These are phyloP conservation scores for Candida mesenterica DNA, from an alignment of 1,139 yeast species.

Conservation along the genomic window DNA sequence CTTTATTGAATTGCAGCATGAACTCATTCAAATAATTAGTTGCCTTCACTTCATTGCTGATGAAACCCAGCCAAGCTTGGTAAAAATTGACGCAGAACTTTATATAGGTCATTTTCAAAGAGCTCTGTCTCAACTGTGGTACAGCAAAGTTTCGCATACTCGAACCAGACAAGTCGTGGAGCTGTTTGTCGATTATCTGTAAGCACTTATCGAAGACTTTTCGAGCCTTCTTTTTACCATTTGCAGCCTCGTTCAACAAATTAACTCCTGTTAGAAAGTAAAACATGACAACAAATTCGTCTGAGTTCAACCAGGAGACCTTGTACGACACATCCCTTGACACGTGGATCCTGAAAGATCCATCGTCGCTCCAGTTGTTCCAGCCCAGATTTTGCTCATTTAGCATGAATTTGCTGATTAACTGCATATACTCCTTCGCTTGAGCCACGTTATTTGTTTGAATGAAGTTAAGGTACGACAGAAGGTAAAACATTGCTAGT, in stretches of 20 bases:
- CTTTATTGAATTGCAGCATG: slow-evolving; percentile 30
- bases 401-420: slow-evolving; percentile 26
- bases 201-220: slow-evolving; percentile 37
- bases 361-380: slow-evolving; percentile 27
- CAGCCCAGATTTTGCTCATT: slow-evolving; percentile 20
- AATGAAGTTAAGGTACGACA: slow-evolving; percentile 22
- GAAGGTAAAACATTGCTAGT: slow-evolving; percentile 26
- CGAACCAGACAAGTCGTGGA: slow-evolving; percentile 16
- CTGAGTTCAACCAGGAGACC: slow-evolving; percentile 39
- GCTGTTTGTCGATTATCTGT: slow-evolving; percentile 28
- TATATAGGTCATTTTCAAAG: slow-evolving; percentile 23
- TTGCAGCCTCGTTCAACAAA: slow-evolving; percentile 30
- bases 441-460: slow-evolving; percentile 23
- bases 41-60: slow-evolving; percentile 25
- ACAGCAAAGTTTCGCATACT: slow-evolving; percentile 17
- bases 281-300: slow-evolving; percentile 40
- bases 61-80: slow-evolving; percentile 32
- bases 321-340: slow-evolving; percentile 9
- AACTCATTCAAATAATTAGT: slow-evolving; percentile 30
- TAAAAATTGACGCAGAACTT: slow-evolving; percentile 29
- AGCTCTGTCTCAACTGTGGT: slow-evolving; percentile 18
- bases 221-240: slow-evolving; percentile 29
- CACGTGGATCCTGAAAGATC: slow-evolving; percentile 18
- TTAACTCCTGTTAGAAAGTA: slow-evolving; percentile 43
- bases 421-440: slow-evolving; percentile 22